Conservation (phyloP, 441 rosid genomes). For the Pelargonium fulgidum region DNA sequence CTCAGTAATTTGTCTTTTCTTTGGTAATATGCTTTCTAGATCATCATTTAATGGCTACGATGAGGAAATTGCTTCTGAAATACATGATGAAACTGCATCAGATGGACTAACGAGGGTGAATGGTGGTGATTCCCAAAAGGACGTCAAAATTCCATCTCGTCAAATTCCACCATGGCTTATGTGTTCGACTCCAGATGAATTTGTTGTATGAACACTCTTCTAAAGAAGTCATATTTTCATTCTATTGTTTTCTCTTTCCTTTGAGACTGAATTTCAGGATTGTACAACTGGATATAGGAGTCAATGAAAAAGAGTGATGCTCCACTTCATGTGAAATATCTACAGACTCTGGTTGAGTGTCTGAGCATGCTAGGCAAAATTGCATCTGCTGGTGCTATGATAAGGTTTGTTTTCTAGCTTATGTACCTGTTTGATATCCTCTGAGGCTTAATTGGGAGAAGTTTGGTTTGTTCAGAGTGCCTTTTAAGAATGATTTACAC, state of each 20-base stretch:
- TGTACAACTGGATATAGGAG: slow-evolving; percentile 51
- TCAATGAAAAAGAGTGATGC: slow-evolving; percentile 77
- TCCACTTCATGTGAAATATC: slow-evolving; percentile 83
- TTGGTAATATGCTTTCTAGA: slow-evolving; percentile 38
- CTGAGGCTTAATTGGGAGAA: background rate
- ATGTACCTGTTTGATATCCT: slow-evolving; percentile 1
- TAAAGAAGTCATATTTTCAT: slow-evolving; percentile 18
- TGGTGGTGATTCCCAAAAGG: slow-evolving; percentile 32
- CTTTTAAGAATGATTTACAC: background rate
- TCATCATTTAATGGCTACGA: slow-evolving; percentile 77
- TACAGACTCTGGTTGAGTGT: slow-evolving; percentile 96
- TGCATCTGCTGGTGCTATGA: slow-evolving; percentile 95
- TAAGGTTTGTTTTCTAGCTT: slow-evolving; percentile 62
- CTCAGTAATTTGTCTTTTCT: slow-evolving; percentile 8
- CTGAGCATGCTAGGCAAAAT: slow-evolving; percentile 92
- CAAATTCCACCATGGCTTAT: slow-evolving; percentile 83
- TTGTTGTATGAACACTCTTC: slow-evolving; percentile 50
- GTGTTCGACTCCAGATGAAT: slow-evolving; percentile 88
- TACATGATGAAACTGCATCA: slow-evolving; percentile 42
- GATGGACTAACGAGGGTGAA: background rate
- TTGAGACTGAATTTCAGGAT: slow-evolving; percentile 24
- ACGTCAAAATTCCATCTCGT: slow-evolving; percentile 36
- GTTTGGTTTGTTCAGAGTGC: background rate
- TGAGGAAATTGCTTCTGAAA: slow-evolving; percentile 54
- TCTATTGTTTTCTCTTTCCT: slow-evolving; percentile 18